These are phyloP conservation scores for Microsporum ferrugineum DNA, from an alignment of 2,329 filamentous ascomycete species.

Conservation along the genomic window DNA sequence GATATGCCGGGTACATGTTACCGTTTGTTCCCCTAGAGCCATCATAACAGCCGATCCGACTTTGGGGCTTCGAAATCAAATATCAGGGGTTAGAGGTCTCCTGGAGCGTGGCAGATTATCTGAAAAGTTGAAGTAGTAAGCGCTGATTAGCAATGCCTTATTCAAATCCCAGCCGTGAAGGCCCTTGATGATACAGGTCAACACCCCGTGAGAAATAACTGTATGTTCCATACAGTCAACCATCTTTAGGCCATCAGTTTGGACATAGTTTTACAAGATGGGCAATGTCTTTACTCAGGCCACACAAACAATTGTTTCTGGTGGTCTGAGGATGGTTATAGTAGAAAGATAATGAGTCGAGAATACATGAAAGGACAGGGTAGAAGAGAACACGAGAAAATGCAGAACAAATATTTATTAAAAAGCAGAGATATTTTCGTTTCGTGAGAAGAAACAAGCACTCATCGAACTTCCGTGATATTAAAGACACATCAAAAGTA, in stretches of 20 bases:
- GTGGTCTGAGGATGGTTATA: not conserved
- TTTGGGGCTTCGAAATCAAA: not conserved
- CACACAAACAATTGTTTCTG: not conserved
- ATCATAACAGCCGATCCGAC: not conserved
- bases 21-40: not conserved
- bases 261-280: no score
- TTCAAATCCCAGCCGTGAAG: no score
- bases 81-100: not conserved
- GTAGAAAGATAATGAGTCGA: not conserved
- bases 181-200: no score
- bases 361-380: not conserved
- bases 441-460: not conserved
- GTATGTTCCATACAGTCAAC: no score
- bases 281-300: not conserved
- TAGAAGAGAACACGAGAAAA: not conserved
- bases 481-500: not conserved
- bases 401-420: not conserved
- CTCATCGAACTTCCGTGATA: not conserved
- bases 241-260: no score
- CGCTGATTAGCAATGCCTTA: no score
- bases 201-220: no score
- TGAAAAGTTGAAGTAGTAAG: not conserved
- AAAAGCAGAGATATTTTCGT: conserved; percentile 2
- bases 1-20: not conserved
- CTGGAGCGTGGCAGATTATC: not conserved